Evolutionary conservation across 2,329 filamentous ascomycete species (phyloP).

Genomic region (Orbilia oligospora): DNA sequence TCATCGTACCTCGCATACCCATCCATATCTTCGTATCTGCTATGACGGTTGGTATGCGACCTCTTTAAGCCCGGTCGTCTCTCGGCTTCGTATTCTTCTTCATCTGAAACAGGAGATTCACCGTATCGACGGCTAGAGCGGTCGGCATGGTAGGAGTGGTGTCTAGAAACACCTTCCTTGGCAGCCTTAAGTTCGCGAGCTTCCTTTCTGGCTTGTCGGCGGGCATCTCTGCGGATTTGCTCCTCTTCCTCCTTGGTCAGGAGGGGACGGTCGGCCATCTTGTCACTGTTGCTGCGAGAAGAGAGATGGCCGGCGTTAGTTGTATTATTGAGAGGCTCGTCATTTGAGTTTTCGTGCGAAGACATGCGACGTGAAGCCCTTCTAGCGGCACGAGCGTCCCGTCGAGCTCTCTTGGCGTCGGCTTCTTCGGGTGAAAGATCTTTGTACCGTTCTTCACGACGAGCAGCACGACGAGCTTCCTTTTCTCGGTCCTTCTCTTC

Average conservation of each 20-base stretch:
- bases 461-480: conserved; percentile 54
- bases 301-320: conserved; percentile 43
- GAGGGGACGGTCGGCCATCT: conserved; percentile 51
- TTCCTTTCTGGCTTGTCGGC: conserved; percentile 45
- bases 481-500: conserved; percentile 59
- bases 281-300: conserved; percentile 50
- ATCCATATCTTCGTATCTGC: conserved; percentile 50
- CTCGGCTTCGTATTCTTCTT: conserved; percentile 48
- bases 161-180: conserved; percentile 38
- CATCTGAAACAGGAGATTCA: conserved; percentile 48
- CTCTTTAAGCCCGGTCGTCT: conserved; percentile 42
- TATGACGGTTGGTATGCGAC: conserved; percentile 42
- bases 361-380: conserved; percentile 57
- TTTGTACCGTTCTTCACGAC: conserved; percentile 57
- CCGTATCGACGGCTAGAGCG: conserved; percentile 45
- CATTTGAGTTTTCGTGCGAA: conserved; percentile 49
- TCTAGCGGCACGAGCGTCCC: conserved; percentile 49
- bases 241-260: conserved; percentile 60
- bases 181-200: conserved; percentile 51
- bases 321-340: conserved; percentile 47
- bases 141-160: conserved; percentile 42
- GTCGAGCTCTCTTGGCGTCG: conserved; percentile 50
- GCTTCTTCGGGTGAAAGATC: conserved; percentile 56
- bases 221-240: conserved; percentile 53
- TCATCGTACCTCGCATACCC: conserved; percentile 45